Conservation (phyloP, 192 early-diverging fungal genomes). For the Backusella psychrophila region DNA sequence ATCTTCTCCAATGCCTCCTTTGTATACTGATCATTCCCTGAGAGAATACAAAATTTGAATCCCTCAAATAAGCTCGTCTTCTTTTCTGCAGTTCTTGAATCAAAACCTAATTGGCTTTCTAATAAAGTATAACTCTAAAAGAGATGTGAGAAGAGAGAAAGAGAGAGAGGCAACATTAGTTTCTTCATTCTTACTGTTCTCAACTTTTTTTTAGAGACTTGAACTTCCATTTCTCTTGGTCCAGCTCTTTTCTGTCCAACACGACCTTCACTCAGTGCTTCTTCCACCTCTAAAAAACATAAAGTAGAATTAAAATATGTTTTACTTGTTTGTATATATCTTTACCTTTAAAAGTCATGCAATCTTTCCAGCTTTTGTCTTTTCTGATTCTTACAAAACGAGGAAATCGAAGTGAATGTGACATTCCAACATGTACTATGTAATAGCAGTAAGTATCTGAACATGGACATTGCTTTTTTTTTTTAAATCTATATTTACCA, state of each 20-base stretch:
- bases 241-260: background rate
- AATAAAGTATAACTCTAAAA: conserved; percentile 9
- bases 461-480: background rate
- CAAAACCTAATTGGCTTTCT: conserved; percentile 37
- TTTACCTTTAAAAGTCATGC: conserved; percentile 45
- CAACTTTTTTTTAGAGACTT: background rate
- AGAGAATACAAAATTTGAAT: conserved; percentile 52
- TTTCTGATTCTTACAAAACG: conserved; percentile 63
- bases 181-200: background rate
- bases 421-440: conserved; percentile 51
- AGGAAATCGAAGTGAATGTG: conserved; percentile 77
- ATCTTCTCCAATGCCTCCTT: conserved; percentile 59
- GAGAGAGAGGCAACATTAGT: background rate
- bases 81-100: conserved; percentile 40
- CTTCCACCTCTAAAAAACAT: background rate
- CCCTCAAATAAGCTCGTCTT: conserved; percentile 59
- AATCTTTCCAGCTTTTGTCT: conserved; percentile 57
- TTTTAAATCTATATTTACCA: background rate
- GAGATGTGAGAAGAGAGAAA: background rate
- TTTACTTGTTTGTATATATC: background rate
- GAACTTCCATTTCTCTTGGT: background rate
- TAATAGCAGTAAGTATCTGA: background rate
- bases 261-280: background rate
- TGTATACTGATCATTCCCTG: conserved; percentile 36
- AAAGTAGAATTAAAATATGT: background rate